These are phyloP conservation scores for Candida multigemmis DNA, from an alignment of 805 yeast species.

Conservation along the genomic window DNA sequence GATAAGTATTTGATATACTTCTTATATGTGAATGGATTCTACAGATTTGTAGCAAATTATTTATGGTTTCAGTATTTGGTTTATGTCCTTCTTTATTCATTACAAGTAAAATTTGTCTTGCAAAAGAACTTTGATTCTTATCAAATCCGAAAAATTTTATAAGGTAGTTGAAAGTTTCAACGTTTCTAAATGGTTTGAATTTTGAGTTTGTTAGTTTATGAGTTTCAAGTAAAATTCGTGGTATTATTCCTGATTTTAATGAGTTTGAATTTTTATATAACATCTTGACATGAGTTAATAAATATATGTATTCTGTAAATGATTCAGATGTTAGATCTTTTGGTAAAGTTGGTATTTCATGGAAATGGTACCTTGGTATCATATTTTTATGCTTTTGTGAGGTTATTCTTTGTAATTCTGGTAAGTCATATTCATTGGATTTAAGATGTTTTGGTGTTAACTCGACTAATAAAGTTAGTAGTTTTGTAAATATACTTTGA, in stretches of 20 bases:
- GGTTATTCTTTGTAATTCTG: slow-evolving; percentile 12
- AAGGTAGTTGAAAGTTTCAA: slow-evolving; percentile 27
- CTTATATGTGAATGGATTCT: slow-evolving; percentile 22
- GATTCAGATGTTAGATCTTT: slow-evolving; percentile 12
- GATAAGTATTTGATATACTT: slow-evolving; percentile 21
- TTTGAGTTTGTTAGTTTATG: slow-evolving; percentile 23
- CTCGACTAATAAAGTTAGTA: slow-evolving; percentile 21
- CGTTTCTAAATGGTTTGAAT: slow-evolving; percentile 20
- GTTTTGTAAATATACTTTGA: slow-evolving; percentile 18
- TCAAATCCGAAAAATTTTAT: slow-evolving; percentile 31
- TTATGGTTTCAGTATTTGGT: slow-evolving; percentile 33
- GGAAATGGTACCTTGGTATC: slow-evolving; percentile 15
- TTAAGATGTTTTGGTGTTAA: slow-evolving; percentile 22
- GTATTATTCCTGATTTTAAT: slow-evolving; percentile 23
- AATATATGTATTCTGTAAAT: slow-evolving; percentile 26
- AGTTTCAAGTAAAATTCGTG: slow-evolving; percentile 27
- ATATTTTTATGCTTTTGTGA: slow-evolving; percentile 5
- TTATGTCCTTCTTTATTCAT: slow-evolving; percentile 32
- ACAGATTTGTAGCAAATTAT: slow-evolving; percentile 22
- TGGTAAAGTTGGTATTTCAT: slow-evolving; percentile 26
- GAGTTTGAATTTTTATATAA: slow-evolving; percentile 24
- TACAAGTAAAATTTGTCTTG: slow-evolving; percentile 27
- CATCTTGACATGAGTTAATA: slow-evolving; percentile 23
- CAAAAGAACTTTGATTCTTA: slow-evolving; percentile 31
- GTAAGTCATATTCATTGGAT: slow-evolving; percentile 7